A percentile compares a stretch with the other conserved stretches of the same genome.
Evolutionary conservation across 805 yeast genomes (phyloP).

Genomic region (Wickerhamiella qilinensis): DNA sequence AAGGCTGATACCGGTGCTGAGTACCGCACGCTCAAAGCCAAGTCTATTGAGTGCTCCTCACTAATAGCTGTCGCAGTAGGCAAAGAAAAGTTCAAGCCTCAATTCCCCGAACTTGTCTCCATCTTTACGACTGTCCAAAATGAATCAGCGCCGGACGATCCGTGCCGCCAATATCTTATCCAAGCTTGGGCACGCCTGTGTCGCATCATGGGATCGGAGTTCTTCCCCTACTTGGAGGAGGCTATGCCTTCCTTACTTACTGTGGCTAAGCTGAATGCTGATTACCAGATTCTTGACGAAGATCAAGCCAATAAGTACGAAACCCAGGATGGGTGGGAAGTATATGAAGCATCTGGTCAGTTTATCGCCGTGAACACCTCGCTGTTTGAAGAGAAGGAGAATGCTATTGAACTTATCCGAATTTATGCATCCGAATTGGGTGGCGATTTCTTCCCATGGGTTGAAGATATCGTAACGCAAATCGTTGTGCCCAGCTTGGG

Average conservation of each 20-base stretch:
- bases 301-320: conserved; percentile 75
- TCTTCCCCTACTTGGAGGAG: conserved; percentile 63
- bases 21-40: conserved; percentile 68
- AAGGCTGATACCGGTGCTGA: conserved; percentile 65
- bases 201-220: conserved; percentile 67
- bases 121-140: conserved; percentile 56
- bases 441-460: conserved; percentile 70
- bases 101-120: conserved; percentile 56
- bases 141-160: conserved; percentile 52
- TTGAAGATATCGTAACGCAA: conserved; percentile 56
- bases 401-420: conserved; percentile 76
- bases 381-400: conserved; percentile 80
- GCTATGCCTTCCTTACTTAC: conserved; percentile 80
- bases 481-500: conserved; percentile 78
- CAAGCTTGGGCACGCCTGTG: conserved; percentile 96
- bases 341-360: conserved; percentile 77
- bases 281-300: conserved; percentile 69
- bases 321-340: conserved; percentile 89
- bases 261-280: conserved; percentile 82
- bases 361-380: conserved; percentile 92
- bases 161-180: conserved; percentile 70
- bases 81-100: conserved; percentile 65
- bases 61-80: conserved; percentile 92
- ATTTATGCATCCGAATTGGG: conserved; percentile 74
- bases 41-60: conserved; percentile 91